A percentile compares a stretch with the other conserved stretches of the same genome.
Conservation (phyloP, 163 green algal genomes). For the Chlorella variabilis region DNA sequence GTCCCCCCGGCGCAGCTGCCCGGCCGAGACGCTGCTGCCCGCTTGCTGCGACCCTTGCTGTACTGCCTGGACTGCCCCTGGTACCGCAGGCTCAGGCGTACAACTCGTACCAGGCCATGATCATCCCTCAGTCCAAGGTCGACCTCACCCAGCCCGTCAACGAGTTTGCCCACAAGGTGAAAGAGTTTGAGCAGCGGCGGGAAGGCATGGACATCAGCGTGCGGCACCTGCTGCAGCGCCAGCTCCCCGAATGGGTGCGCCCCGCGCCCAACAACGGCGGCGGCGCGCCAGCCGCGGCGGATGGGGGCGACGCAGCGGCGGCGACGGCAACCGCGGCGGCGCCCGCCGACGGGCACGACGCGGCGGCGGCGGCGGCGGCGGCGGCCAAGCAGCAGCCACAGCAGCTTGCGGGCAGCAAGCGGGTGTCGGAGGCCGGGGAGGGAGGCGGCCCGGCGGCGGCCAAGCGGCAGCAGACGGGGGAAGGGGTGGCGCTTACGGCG, state of each 20-base stretch:
- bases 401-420: conserved; percentile 20
- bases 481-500: no score
- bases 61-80: no score
- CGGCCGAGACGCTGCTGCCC: no score
- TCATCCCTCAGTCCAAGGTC: conserved; percentile 52
- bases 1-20: no score
- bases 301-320: neutral
- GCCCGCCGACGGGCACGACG: no score
- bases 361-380: neutral
- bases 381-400: neutral
- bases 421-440: neutral
- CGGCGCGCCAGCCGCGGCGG: neutral
- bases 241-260: conserved; percentile 46
- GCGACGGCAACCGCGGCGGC: neutral
- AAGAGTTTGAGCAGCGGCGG: conserved; percentile 45
- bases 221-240: conserved; percentile 40
- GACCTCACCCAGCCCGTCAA: conserved; percentile 56
- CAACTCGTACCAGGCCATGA: conserved; percentile 38
- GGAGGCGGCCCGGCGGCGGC: neutral
- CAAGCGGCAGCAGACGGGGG: neutral
- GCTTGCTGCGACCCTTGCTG: no score
- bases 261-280: no score
- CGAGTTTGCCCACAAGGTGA: conserved; percentile 58
- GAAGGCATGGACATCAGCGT: conserved; percentile 53
- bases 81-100: conserved; percentile 29